A percentile compares a stretch with the other conserved stretches of the same genome.
phyloP scores from a whole-genome alignment of 495 filamentous ascomycete genomes.

The Collariella sp. region DNA sequence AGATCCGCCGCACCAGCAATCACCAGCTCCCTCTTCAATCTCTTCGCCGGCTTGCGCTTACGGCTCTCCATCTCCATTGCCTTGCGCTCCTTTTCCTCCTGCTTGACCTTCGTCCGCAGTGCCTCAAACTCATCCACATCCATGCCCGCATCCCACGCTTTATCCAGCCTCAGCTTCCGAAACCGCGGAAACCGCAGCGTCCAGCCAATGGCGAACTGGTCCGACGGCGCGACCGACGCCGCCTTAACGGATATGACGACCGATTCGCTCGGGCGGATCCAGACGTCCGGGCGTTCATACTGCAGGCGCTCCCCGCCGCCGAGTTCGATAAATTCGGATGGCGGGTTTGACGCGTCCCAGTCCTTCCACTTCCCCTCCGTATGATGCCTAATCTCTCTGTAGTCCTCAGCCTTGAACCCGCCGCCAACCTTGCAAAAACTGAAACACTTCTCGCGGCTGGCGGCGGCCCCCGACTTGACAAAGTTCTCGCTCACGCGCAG shows the following conservation, averaged over 20 bases:
- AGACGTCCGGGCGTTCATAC: constrained; percentile 77
- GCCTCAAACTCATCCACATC: constrained; percentile 67
- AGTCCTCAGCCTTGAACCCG: constrained; percentile 80
- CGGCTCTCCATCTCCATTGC: constrained; percentile 75
- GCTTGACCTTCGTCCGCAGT: constrained; percentile 62
- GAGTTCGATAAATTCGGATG: constrained; percentile 70
- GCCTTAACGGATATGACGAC: constrained; percentile 85
- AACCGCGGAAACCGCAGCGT: constrained; percentile 92
- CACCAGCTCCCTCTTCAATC: constrained; percentile 55
- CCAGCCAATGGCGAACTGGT: constrained; percentile 65
- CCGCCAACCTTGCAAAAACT: constrained; percentile 97
- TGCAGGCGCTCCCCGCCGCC: constrained; percentile 63
- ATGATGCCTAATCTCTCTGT: constrained; percentile 66
- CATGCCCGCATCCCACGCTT: constrained; percentile 72
- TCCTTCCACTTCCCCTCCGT: constrained; percentile 88
- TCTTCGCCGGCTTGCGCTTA: constrained; percentile 54
- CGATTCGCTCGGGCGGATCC: constrained; percentile 86
- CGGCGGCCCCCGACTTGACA: constrained; percentile 39
- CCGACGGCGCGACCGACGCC: constrained; percentile 64
- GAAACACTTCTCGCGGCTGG: constrained; percentile 64
- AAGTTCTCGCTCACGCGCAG: constrained; percentile 65
- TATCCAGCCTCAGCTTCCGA: constrained; percentile 70
- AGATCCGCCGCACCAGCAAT: constrained; percentile 54
- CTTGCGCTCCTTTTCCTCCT: constrained; percentile 59
- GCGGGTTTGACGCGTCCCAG: constrained; percentile 75